Percentiles rank a stretch among this genome's conserved stretches.
Evolutionary conservation across 1,139 yeast genomes (phyloP).

Genomic region (Chernovozyma aurita): DNA sequence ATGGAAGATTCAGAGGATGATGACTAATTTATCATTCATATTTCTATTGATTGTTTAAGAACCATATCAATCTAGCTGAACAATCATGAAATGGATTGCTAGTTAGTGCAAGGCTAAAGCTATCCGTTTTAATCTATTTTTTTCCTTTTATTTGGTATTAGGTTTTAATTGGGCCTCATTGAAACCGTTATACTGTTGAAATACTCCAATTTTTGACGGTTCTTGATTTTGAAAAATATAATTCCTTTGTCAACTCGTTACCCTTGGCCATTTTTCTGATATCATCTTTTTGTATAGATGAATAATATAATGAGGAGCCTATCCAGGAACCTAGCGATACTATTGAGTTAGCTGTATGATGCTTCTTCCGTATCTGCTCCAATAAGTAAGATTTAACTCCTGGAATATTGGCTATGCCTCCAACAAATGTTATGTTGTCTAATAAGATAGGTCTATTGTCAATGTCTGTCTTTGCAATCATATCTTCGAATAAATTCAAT

Average conservation of each 20-base stretch:
- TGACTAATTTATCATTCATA: too few relatives aligned
- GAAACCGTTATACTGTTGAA: too few relatives aligned
- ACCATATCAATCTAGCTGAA: too few relatives aligned
- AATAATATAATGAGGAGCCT: constrained; percentile 5
- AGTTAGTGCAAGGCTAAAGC: too few relatives aligned
- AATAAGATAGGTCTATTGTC: constrained; percentile 2
- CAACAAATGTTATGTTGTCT: constrained; percentile 4
- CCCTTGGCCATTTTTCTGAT: not conserved
- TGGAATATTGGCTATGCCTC: constrained; percentile 5
- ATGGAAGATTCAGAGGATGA: not conserved
- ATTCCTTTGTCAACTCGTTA: constrained; percentile 1
- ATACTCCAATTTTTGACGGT: not conserved
- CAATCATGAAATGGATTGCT: too few relatives aligned
- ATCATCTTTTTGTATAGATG: constrained; percentile 4
- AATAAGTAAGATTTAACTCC: constrained; percentile 4
- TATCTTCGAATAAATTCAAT: not conserved
- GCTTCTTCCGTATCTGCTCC: not conserved
- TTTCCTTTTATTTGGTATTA: too few relatives aligned
- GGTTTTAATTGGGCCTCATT: too few relatives aligned
- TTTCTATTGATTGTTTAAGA: too few relatives aligned
- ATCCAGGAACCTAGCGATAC: constrained; percentile 6
- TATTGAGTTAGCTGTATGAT: not conserved
- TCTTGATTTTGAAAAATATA: not conserved
- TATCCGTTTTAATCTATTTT: too few relatives aligned
- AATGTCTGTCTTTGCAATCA: constrained; percentile 1